Evolutionary conservation across 2,329 filamentous ascomycete species (phyloP).

Genomic region (Penicillium fuscoglaucum): DNA sequence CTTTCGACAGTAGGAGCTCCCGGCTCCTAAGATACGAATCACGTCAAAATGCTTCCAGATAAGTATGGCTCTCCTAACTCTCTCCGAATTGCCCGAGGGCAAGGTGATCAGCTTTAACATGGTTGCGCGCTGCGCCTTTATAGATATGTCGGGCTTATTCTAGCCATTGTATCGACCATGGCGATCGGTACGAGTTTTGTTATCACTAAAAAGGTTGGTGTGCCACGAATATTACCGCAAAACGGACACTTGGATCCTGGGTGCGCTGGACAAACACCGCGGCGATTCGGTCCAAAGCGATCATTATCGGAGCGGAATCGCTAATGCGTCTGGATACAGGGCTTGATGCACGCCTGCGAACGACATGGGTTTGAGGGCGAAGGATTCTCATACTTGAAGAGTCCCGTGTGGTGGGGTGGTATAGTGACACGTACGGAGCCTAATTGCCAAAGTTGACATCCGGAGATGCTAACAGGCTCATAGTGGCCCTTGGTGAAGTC

Average conservation of each 20-base stretch:
- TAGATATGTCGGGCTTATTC: constrained; percentile 49
- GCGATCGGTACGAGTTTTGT: constrained; percentile 79
- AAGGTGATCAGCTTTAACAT: constrained; percentile 24
- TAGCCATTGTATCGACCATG: constrained; percentile 51
- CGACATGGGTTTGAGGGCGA: constrained; percentile 95
- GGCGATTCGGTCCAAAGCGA: not conserved
- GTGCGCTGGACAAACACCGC: not conserved
- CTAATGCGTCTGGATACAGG: constrained; percentile 52
- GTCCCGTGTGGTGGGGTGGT: constrained; percentile 96
- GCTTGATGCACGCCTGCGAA: constrained; percentile 85
- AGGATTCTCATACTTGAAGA: constrained; percentile 89
- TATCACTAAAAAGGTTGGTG: constrained; percentile 90
- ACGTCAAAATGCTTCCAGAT: constrained; percentile 43
- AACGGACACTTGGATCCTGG: not conserved
- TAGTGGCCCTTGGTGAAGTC: constrained; percentile 88
- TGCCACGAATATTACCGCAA: not conserved
- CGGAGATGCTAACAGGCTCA: constrained; percentile 25
- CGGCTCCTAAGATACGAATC: constrained; percentile 33
- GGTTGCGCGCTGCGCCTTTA: constrained; percentile 15
- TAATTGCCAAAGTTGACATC: constrained; percentile 13
- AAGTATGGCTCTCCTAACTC: constrained; percentile 35
- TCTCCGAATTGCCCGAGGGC: constrained; percentile 10
- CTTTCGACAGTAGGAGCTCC: constrained; percentile 37
- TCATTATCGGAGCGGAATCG: not conserved
- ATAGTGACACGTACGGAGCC: constrained; percentile 75